Percentiles rank a stretch among this genome's conserved stretches.
Evolutionary conservation across 2,329 filamentous ascomycete species (phyloP).

Genomic region (Sporothrix pseudoabietina): DNA sequence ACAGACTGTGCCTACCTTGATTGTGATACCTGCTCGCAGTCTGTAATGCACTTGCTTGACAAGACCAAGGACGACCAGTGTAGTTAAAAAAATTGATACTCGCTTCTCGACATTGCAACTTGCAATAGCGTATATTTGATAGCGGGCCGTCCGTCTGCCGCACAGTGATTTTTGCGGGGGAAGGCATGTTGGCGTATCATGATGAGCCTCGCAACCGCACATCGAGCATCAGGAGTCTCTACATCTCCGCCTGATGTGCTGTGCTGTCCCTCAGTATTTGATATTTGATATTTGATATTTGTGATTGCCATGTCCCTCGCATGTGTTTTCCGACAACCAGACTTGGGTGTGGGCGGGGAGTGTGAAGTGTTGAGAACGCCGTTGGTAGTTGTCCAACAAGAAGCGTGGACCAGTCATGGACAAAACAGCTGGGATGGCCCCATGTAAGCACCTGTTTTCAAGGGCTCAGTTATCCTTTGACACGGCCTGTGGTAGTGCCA

Average conservation of each 20-base stretch:
- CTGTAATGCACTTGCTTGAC: not conserved
- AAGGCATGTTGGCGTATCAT: not conserved
- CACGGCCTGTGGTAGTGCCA: constrained; percentile 3
- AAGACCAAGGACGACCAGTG: not conserved
- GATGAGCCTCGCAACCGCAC: constrained; percentile 6
- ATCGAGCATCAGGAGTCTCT: not conserved
- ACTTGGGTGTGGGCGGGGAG: not conserved
- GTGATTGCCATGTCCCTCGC: not conserved
- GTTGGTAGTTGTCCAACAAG: not conserved
- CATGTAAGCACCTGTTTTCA: not conserved
- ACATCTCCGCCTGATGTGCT: constrained; percentile 12
- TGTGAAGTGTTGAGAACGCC: not conserved
- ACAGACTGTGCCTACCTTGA: not conserved
- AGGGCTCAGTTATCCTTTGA: not conserved
- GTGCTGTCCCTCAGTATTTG: constrained; percentile 17
- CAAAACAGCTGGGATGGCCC: not conserved
- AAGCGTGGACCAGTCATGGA: not conserved
- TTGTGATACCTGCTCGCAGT: too few relatives aligned
- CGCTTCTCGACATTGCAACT: not conserved
- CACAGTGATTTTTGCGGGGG: constrained; percentile 11
- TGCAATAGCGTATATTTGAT: constrained; percentile 4
- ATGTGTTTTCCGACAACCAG: constrained; percentile 17
- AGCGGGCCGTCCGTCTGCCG: constrained; percentile 18
- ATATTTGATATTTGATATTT: not conserved
- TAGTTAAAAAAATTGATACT: not conserved